Conservation (phyloP, 345 rosid genomes). For the Ceriops tagal region DNA sequence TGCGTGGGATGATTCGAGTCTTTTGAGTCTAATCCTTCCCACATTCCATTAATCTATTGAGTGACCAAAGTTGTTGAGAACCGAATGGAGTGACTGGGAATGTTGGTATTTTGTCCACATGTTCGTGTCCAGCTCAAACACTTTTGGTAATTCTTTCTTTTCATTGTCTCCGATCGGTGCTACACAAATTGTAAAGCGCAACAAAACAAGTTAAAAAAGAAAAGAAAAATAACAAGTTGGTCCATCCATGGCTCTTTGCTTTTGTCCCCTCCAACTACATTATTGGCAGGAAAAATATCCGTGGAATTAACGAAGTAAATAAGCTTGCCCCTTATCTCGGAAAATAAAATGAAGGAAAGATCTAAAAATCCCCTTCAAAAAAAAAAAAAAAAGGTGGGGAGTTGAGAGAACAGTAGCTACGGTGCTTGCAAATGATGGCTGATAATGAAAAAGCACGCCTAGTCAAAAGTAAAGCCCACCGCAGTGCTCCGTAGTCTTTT, state of each 20-base stretch:
- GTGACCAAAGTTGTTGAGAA: background rate
- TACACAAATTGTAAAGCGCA: slow-evolving; percentile 15
- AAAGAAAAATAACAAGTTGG: slow-evolving; percentile 6
- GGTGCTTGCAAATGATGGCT: too few species aligned
- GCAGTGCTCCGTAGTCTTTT: too few species aligned
- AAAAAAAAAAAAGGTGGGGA: too few species aligned
- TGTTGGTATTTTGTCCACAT: slow-evolving; percentile 43
- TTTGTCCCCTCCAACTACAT: slow-evolving; percentile 28
- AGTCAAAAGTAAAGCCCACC: too few species aligned
- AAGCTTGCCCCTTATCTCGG: background rate
- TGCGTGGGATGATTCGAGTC: slow-evolving; percentile 2
- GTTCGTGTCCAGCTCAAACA: slow-evolving; percentile 38
- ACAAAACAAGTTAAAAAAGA: slow-evolving; percentile 26
- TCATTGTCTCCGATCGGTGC: slow-evolving; percentile 14
- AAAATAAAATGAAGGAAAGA: background rate
- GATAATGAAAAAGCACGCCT: too few species aligned
- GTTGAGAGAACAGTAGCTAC: too few species aligned
- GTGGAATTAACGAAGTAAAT: slow-evolving; percentile 9
- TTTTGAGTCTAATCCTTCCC: slow-evolving; percentile 19
- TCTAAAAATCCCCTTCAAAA: too few species aligned
- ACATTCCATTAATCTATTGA: too few species aligned
- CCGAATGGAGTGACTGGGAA: slow-evolving; percentile 10
- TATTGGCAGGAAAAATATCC: background rate
- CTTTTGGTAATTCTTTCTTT: slow-evolving; percentile 26
- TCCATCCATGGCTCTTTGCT: slow-evolving; percentile 35